phyloP scores from a whole-genome alignment of 352 stramenopile species.

The Blastocystis sp. region DNA sequence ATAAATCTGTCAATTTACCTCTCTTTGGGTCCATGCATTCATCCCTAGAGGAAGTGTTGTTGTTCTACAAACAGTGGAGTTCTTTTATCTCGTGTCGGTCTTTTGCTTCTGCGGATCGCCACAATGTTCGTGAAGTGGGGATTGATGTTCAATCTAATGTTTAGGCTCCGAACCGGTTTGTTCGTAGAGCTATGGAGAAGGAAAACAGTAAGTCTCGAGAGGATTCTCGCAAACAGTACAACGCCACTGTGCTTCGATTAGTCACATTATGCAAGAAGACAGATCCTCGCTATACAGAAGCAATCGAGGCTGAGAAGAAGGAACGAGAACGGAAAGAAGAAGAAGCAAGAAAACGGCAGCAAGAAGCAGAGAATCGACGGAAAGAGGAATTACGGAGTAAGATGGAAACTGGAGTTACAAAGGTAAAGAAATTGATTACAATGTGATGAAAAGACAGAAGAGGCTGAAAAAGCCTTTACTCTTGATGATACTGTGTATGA shows the following conservation, averaged over 20 bases:
- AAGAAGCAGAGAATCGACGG: conserved; percentile 24
- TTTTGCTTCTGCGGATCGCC: conserved; percentile 75
- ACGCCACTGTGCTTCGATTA: conserved; percentile 72
- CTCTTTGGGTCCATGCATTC: conserved; percentile 69
- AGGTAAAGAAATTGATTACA: too few species aligned
- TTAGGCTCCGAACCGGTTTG: conserved; percentile 68
- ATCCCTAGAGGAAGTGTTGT: conserved; percentile 65
- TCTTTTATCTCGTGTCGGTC: conserved; percentile 70
- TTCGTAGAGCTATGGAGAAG: conserved; percentile 75
- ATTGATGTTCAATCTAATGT: neutral
- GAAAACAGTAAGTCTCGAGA: conserved; percentile 74
- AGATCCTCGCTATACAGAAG: conserved; percentile 72
- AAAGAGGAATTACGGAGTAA: conserved; percentile 64
- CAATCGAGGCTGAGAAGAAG: conserved; percentile 68
- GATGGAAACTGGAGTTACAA: conserved; percentile 65
- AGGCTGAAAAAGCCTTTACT: conserved; percentile 36
- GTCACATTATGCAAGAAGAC: conserved; percentile 73
- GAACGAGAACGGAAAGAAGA: conserved; percentile 64
- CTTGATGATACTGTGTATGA: conserved; percentile 64
- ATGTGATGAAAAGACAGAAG: conserved; percentile 65
- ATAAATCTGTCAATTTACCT: conserved; percentile 38
- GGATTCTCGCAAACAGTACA: conserved; percentile 70
- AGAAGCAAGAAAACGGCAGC: neutral
- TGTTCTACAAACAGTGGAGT: conserved; percentile 69
- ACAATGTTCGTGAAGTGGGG: conserved; percentile 67